Base-by-base conservation (phyloP, 2,329 filamentous ascomycete species). In the Penicillium sp. region DNA sequence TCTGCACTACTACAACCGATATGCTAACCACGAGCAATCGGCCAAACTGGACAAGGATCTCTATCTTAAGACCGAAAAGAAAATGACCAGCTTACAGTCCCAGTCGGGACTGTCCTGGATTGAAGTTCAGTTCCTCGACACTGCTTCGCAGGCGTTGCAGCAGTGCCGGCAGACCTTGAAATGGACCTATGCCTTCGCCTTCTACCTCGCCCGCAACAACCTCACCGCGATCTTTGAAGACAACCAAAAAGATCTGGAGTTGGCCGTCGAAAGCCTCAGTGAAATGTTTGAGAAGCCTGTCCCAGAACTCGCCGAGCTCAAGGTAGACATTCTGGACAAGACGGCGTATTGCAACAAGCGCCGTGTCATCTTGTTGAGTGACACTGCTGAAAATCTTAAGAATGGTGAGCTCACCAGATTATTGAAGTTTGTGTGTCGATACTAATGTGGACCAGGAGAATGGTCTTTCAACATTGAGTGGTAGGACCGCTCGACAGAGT, bases 281-380 rank as follows among this genome's bases (percentile, higher is more conserved):
- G 89, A 95, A 65, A 95, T 98, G 87, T 98, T 98, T 51, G 92
- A 98, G 74, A 95, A 94, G 70, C 87, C 89, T 0, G 86, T 90
- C n/a, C 70, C 80, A 27, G 88, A 95, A 55, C 72, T 98, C 12
- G 78, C 86, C 3, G 79, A 83, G 30, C 73, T 95, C 42, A 96
- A 95, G 70, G 87, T 95, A 5, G 90, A 95, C 50, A 98, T 98
- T 59, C 85, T 98, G 80, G 90, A 98, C 65, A 96, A 95, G 75
- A 98, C 90, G 3, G 79, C 88, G 0, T 98, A 98, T 64, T 98
- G 93, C 70, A 95, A 85, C 64, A 90, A 92, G 65, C 77, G 92
- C 37, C 77, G 92, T 30, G 75, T 95, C 15, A 95, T 96, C 48
- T 64, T 98, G 7, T 73, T 98, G 13, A 86, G 88, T 38, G 87